phyloP scores from a whole-genome alignment of 345 rosid species.

The Eutrema japonicum region DNA sequence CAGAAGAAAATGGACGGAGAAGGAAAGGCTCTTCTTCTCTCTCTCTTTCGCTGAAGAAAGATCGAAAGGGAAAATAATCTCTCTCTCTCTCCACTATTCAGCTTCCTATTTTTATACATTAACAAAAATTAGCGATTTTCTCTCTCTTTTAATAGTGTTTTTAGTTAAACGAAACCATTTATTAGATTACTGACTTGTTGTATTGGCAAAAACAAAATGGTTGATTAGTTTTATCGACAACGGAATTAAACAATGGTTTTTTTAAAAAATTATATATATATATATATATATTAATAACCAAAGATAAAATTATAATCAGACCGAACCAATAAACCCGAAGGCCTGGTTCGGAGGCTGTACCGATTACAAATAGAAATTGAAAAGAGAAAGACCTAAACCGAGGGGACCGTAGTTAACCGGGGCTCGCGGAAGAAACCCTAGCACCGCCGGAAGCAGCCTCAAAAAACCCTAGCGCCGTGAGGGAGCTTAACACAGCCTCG shows the following conservation, averaged over 20 bases:
- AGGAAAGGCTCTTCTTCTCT: constrained; percentile 20
- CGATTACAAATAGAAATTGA: no score
- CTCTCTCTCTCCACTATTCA: constrained; percentile 18
- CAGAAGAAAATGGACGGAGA: not conserved
- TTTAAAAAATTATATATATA: no score
- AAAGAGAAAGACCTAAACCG: no score
- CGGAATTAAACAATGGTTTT: not conserved
- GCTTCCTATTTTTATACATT: constrained; percentile 37
- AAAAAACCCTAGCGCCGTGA: no score
- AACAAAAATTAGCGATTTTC: not conserved
- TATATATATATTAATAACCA: no score
- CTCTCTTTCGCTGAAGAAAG: constrained; percentile 12
- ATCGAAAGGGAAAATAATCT: not conserved
- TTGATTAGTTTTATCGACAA: not conserved
- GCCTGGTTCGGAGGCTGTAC: no score
- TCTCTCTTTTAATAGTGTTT: constrained; percentile 2
- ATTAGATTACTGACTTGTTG: not conserved
- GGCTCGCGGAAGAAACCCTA: no score
- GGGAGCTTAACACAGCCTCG: no score
- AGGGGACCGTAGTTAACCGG: no score
- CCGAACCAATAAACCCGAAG: no score
- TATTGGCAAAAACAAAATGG: not conserved
- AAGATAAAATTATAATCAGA: no score
- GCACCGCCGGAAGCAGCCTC: no score
- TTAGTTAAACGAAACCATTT: not conserved